Base-by-base conservation (phyloP, 1,284 basidiomycete species). In the Apiotrichum montevideense region DNA sequence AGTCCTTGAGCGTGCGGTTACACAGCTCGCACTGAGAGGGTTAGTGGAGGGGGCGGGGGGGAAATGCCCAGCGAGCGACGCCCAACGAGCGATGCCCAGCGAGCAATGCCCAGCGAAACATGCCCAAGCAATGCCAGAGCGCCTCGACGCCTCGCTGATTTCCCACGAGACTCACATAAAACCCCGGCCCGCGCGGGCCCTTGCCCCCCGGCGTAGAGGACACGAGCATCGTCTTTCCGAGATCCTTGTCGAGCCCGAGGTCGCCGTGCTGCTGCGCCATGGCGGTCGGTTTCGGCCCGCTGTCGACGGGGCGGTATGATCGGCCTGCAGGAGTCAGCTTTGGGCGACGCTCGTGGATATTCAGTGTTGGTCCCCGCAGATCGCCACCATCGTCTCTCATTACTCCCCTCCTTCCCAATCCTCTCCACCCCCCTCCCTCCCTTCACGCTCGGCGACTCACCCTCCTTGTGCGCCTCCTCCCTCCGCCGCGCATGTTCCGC, bases 1-100 rank as follows among this genome's bases (percentile, higher is more conserved):
- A 94, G 71, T 98, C 95, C 76, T 96, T 97, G 76, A 91, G 90
- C 21, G 89, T 96, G 64, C 90, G 81, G 65, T 85, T 87, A 73
- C 93, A 97, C 8, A 87, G 79, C 68, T 94, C 91, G 69, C 93
- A 97, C 76, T 77, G 57, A 13, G 40, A 14, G 45, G 45, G 32
- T 4, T 6, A 46, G 45, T 11, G 45, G 32, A 21, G 15, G 21
- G 43, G 14, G n/a, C 8, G 21, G 21, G 43, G 42, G 43, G 29
- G 21, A 21, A 21, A 21, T 21, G 21, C 21, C 21, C 21, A 21
- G 21, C 21, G 21, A 21, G 21, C 21, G 21, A 21, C 21, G 21
- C 21, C 21, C 21, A 21, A 21, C 21, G 21, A 21, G 21, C 21
- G 21, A 21, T 21, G 21, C 21, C 21, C 21, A 21, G 21, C 21